A percentile compares a stretch with the other conserved stretches of the same genome.
Evolutionary conservation across 441 rosid genomes (phyloP).

Genomic region (Daphne laureola): DNA sequence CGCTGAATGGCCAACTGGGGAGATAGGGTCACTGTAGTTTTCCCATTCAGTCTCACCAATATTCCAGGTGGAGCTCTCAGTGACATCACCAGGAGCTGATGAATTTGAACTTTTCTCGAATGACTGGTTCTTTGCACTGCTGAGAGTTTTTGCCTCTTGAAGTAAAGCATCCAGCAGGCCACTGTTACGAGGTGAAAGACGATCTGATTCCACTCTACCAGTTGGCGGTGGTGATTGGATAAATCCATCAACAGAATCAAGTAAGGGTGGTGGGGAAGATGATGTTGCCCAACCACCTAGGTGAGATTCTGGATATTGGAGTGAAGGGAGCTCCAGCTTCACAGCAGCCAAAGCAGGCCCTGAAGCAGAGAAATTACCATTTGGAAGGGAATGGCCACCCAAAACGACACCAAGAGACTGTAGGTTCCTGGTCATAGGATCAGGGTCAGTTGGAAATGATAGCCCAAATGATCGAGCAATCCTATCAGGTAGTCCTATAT

Average conservation of each 20-base stretch:
- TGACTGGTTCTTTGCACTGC: conserved; percentile 57
- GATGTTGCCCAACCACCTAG: conserved; percentile 65
- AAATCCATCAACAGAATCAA: conserved; percentile 63
- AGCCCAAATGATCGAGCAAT: conserved; percentile 37
- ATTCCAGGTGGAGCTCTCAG: conserved; percentile 44
- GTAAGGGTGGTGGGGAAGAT: conserved; percentile 55
- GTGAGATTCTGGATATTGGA: conserved; percentile 85
- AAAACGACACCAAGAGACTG: conserved; percentile 49
- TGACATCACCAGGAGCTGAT: conserved; percentile 51
- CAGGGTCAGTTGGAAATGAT: conserved; percentile 46
- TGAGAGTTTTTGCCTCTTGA: conserved; percentile 62
- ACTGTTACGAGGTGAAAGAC: conserved; percentile 67
- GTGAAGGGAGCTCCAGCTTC: conserved; percentile 99
- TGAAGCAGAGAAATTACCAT: conserved; percentile 89
- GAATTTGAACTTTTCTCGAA: conserved; percentile 66
- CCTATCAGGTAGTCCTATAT: conserved; percentile 22
- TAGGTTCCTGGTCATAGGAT: conserved; percentile 33
- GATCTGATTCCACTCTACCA: conserved; percentile 38
- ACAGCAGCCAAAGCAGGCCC: conserved; percentile 60
- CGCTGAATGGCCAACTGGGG: conserved; percentile 57
- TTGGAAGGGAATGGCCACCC: conserved; percentile 73
- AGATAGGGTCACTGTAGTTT: conserved; percentile 46
- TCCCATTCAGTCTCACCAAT: conserved; percentile 52
- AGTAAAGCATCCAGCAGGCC: conserved; percentile 94
- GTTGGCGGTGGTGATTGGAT: conserved; percentile 76